A percentile compares a stretch with the other conserved stretches of the same genome.
Conservation (phyloP, 306 rosid species). For the Prunus campanulata region DNA sequence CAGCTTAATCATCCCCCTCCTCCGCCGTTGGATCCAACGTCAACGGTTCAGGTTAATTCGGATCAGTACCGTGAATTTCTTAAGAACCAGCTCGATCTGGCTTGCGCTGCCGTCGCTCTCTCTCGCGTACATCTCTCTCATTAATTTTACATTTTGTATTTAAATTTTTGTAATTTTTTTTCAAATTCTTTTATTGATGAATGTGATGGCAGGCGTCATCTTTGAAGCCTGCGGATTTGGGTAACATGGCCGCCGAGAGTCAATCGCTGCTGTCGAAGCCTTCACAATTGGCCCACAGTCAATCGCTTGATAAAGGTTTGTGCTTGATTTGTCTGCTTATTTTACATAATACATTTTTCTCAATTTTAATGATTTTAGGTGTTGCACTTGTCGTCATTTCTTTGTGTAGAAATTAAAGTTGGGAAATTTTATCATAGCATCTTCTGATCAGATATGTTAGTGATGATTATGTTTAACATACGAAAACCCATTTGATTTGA, state of each 20-base stretch:
- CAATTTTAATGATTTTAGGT: not conserved
- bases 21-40: constrained; percentile 28
- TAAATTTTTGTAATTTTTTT: not conserved
- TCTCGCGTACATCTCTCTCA: constrained; percentile 31
- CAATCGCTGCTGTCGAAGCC: constrained; percentile 15
- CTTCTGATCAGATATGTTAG: not conserved
- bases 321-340: not conserved
- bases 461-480: not conserved
- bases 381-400: not conserved
- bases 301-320: constrained; percentile 28
- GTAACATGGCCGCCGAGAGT: constrained; percentile 19
- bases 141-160: not conserved
- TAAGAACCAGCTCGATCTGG: constrained; percentile 50
- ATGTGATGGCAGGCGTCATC: constrained; percentile 35
- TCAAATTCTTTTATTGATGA: not conserved
- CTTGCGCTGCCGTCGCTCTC: constrained; percentile 56
- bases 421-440: not conserved
- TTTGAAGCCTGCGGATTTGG: constrained; percentile 33
- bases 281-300: constrained; percentile 28
- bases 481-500: not conserved
- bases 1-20: constrained; percentile 18
- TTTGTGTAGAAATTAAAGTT: not conserved
- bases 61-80: constrained; percentile 41
- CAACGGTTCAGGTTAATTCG: constrained; percentile 16
- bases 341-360: not conserved